Percentiles rank a stretch among this genome's conserved stretches.
Evolutionary conservation across 306 rosid species (phyloP).

Genomic region (Dalbergia oliveri): DNA sequence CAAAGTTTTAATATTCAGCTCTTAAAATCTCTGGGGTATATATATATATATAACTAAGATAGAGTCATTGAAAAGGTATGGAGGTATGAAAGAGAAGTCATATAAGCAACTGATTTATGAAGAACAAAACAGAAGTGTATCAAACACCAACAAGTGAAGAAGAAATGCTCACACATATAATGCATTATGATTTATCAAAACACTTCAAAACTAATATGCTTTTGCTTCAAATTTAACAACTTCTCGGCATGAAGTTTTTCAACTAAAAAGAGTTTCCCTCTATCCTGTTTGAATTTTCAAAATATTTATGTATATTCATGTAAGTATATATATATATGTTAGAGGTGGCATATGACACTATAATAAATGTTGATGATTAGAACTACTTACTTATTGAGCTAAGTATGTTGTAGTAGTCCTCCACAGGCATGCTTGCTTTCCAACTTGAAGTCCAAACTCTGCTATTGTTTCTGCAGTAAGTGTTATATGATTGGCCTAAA

Average conservation of each 20-base stretch:
- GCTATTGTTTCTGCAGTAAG: constrained; percentile 39
- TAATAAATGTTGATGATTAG: not conserved
- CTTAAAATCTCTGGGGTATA: not conserved
- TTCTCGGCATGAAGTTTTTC: too few species aligned
- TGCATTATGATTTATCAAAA: constrained; percentile 2
- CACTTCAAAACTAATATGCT: not conserved
- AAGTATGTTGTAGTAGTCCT: constrained; percentile 47
- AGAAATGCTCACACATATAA: constrained; percentile 5
- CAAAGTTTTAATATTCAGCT: not conserved
- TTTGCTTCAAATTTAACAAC: constrained; percentile 1
- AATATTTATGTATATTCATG: not conserved
- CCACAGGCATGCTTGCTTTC: constrained; percentile 55
- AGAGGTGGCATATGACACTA: not conserved
- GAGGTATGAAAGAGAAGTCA: not conserved
- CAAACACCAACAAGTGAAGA: not conserved
- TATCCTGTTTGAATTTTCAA: not conserved
- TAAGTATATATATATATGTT: not conserved
- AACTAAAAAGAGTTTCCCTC: too few species aligned
- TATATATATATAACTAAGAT: too few species aligned
- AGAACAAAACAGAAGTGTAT: constrained; percentile 10
- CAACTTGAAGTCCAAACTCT: constrained; percentile 46
- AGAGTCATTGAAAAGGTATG: constrained; percentile 7
- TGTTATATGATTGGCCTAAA: constrained; percentile 20
- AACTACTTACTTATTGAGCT: constrained; percentile 56
- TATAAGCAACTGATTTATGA: not conserved